Percentiles rank a stretch among this genome's conserved stretches.
Conservation (phyloP, 306 rosid species). For the Castanea sativa region DNA sequence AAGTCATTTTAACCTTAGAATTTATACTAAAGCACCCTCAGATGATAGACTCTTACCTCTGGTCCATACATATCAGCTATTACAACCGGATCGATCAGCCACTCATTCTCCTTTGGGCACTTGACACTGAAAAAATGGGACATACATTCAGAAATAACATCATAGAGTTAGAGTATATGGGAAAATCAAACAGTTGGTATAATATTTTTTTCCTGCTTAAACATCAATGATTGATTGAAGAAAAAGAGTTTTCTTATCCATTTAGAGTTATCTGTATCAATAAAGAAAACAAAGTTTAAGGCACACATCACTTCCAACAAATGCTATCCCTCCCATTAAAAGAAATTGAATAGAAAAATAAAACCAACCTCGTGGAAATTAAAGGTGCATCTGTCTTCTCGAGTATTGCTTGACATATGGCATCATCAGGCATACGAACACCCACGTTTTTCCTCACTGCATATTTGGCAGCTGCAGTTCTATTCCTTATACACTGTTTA, state of each 20-base stretch:
- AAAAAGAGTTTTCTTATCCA: neutral
- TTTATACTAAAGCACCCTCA: slow-evolving; percentile 2
- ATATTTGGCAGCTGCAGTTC: slow-evolving; percentile 66
- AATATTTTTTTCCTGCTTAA: neutral
- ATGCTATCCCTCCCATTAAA: neutral
- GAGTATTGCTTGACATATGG: slow-evolving; percentile 76
- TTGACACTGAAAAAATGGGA: slow-evolving; percentile 61
- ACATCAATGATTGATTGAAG: neutral
- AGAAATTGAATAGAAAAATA: slow-evolving; percentile 10
- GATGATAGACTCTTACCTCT: slow-evolving; percentile 55
- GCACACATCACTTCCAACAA: slow-evolving; percentile 10
- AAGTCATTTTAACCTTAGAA: neutral
- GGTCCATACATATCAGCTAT: slow-evolving; percentile 86
- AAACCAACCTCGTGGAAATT: slow-evolving; percentile 74
- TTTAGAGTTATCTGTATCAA: neutral
- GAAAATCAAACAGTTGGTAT: slow-evolving; percentile 13
- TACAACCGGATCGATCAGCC: slow-evolving; percentile 84
- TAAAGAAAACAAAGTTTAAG: neutral
- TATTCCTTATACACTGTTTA: slow-evolving; percentile 76
- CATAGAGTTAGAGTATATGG: neutral
- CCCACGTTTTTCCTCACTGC: slow-evolving; percentile 80
- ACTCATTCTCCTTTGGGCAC: slow-evolving; percentile 66
- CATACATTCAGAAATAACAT: neutral
- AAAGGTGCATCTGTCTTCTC: slow-evolving; percentile 80
- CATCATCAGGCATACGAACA: slow-evolving; percentile 86